Percentiles rank a stretch among this genome's conserved stretches.
phyloP scores from a whole-genome alignment of 768 basidiomycete genomes.

The Solioccasus polychromus region DNA sequence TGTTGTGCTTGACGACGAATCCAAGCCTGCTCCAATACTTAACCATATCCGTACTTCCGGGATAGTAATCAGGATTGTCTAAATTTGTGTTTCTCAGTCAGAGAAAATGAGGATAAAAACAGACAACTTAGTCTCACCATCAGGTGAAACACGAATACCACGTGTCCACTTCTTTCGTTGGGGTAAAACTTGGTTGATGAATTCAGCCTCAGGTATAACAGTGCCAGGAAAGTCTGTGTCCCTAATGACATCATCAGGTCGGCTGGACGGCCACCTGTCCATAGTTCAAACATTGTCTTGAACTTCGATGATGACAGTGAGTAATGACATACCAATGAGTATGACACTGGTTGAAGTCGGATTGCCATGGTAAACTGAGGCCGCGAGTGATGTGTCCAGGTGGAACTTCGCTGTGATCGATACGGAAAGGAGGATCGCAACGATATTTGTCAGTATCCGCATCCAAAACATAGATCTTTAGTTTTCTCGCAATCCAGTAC shows the following conservation, averaged over 20 bases:
- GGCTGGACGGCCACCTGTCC: constrained; percentile 7
- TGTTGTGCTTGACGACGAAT: not conserved
- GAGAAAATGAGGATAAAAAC: no score
- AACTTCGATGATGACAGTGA: not conserved
- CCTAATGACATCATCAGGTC: constrained; percentile 10
- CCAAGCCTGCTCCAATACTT: not conserved
- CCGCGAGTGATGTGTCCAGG: constrained; percentile 31
- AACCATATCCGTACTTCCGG: not conserved
- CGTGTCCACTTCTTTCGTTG: constrained; percentile 1
- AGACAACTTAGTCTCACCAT: no score
- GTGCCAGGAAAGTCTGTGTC: not conserved
- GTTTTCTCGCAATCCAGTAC: constrained; percentile 29
- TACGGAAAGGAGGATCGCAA: constrained; percentile 24
- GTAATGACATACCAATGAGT: not conserved
- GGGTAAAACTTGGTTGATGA: not conserved
- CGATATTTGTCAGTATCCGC: not conserved
- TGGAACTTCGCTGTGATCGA: constrained; percentile 10
- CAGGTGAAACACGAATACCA: constrained; percentile 1
- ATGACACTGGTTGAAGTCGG: constrained; percentile 22
- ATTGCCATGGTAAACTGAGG: constrained; percentile 37
- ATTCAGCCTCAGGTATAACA: not conserved
- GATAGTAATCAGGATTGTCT: not conserved
- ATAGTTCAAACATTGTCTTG: not conserved
- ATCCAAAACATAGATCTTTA: constrained; percentile 13
- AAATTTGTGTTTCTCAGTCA: no score